A percentile compares a stretch with the other conserved stretches of the same genome.
Conservation (phyloP, 352 stramenopile genomes). For the Thraustochytrium striatum region DNA sequence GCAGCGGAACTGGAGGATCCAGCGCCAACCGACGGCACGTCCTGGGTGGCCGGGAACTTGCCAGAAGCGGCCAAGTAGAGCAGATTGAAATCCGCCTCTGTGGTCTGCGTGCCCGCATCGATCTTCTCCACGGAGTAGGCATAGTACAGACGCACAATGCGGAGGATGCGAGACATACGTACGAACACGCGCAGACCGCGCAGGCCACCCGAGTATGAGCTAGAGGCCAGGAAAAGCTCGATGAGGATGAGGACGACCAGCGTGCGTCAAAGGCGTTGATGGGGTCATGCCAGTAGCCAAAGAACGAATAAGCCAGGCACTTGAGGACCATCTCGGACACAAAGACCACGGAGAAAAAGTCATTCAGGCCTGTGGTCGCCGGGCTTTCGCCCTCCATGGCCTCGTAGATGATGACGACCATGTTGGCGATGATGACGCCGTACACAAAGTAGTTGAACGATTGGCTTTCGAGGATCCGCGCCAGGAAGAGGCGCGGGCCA, state of each 20-base stretch:
- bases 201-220: constrained; percentile 42
- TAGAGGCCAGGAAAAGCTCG: constrained; percentile 46
- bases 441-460: constrained; percentile 45
- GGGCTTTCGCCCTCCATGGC: not conserved
- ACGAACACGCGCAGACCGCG: constrained; percentile 44
- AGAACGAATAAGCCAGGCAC: constrained; percentile 46
- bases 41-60: too few relatives aligned
- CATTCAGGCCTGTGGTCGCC: constrained; percentile 8
- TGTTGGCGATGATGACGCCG: constrained; percentile 49
- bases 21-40: too few relatives aligned
- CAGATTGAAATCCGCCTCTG: constrained; percentile 21
- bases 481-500: not conserved
- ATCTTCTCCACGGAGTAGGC: constrained; percentile 49
- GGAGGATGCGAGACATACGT: constrained; percentile 5
- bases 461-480: not conserved
- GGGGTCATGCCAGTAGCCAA: constrained; percentile 52
- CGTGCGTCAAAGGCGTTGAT: constrained; percentile 51
- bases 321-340: constrained; percentile 50
- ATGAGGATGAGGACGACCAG: constrained; percentile 50
- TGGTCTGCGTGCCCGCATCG: constrained; percentile 45
- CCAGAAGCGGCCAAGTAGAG: not conserved
- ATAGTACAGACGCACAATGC: constrained; percentile 49
- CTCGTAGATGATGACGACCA: constrained; percentile 45
- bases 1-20: too few relatives aligned
- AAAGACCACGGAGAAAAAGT: constrained; percentile 42